Base-by-base conservation (phyloP, 2,329 filamentous ascomycete species). In the Trichoderma sp. region DNA sequence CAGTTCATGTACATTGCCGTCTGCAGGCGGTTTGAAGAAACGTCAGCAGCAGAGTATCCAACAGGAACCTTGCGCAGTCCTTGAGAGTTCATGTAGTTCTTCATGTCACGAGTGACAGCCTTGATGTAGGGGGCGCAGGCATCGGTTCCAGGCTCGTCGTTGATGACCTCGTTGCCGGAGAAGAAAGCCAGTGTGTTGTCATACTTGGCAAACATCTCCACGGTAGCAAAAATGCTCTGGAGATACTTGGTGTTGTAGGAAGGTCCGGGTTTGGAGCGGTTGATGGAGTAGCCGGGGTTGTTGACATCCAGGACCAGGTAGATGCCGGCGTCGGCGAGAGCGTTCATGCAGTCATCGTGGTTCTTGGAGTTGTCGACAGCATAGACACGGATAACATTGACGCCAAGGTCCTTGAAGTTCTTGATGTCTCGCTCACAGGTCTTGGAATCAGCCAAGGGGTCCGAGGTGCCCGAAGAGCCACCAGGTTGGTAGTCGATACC, bases 1-100 rank as follows among this genome's bases (percentile, higher is more conserved):
- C 94, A 97, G 87, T 97, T 97, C 89, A 97, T 93, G 86, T 96
- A 97, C 66, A 90, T 77, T 59, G 94, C 94, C 79, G 93, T 93
- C 83, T 97, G 88, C 82, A 91, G 88, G 75, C 94, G 92, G 85
- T 96, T 97, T 76, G 89, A 86, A 70, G 91, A 86, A 68, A 97
- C 91, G 81, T 97, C 94, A 70, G 94, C 94, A 49, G 87, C 87
- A 18, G 86, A 88, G 81, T 94, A 94, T 43, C 91, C 91, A 67
- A 94, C 90, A n/a, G 91, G 91, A 56, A 93, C 83, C 66, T 83
- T 77, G 74, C 91, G 88, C 75, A 91, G 86, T 55, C 84, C 83
- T 39, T 87, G 88, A 66, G 83, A 81, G 72, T 82, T 84, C 74
- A 93, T 87, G 81, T 89, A 94, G 76, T 89, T 86, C 76, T 90